Evolutionary conservation across 2,329 filamentous ascomycete species (phyloP).

Genomic region (Pseudopithomyces maydicus): DNA sequence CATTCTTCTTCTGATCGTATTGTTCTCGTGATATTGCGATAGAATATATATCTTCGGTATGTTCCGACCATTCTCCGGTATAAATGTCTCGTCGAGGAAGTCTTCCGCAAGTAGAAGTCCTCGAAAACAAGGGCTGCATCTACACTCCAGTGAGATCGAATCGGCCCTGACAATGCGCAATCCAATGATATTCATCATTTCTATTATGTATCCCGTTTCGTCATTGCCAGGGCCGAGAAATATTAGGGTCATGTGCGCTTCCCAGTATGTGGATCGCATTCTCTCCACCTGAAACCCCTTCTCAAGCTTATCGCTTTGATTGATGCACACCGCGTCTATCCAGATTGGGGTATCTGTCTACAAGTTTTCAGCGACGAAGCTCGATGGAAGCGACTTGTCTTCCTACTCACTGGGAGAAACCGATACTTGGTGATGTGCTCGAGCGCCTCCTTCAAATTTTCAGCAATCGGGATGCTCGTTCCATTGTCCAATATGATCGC

Average conservation of each 20-base stretch:
- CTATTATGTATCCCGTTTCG: background rate
- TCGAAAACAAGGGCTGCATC: too few relatives aligned
- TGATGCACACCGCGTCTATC: conserved; percentile 15
- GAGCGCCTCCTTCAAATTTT: background rate
- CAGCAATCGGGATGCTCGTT: background rate
- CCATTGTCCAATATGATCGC: background rate
- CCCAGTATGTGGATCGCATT: conserved; percentile 11
- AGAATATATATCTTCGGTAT: background rate
- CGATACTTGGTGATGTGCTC: background rate
- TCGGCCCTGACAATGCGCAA: background rate
- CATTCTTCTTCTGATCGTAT: background rate
- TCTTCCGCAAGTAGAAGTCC: too few relatives aligned
- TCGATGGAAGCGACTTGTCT: background rate
- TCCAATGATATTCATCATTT: background rate
- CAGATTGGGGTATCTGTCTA: conserved; percentile 6
- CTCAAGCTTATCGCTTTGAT: conserved; percentile 11
- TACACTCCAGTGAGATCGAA: too few relatives aligned
- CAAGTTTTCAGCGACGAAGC: background rate
- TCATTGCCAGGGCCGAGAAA: background rate
- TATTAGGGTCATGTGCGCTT: background rate
- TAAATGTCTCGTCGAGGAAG: too few relatives aligned
- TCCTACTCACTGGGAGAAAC: background rate
- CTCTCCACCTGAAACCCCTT: conserved; percentile 9
- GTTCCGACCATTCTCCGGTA: background rate
- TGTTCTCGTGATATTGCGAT: background rate